Base-by-base conservation (phyloP, 1,139 yeast species). In the Hanseniaspora uvarum region DNA sequence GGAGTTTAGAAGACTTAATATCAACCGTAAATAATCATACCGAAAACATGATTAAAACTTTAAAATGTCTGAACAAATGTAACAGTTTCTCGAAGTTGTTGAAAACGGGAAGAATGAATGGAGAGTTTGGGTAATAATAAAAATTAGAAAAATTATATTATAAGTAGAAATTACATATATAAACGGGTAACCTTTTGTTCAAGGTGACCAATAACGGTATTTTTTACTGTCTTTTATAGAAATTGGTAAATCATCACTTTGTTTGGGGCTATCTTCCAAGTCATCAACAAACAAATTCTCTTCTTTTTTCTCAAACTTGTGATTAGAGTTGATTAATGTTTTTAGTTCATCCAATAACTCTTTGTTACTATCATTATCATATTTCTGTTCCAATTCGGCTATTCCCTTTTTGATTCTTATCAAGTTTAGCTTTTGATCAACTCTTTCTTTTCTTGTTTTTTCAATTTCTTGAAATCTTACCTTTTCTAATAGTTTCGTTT, bases 191-290 rank as follows among this genome's bases (percentile, higher is more conserved):
- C n/a, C 31, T 28, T 28, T 31, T 31, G 11, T 31, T 61, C 58
- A 76, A 43, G 78, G 81, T 46, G 84, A 85, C 97, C 97, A 88
- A 60, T 86, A 84, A 67, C 89, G 85, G 68, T 86, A 88, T 37
- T 81, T 72, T 66, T 85, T 94, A 3, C 96, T 96, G 16, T 86
- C 76, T 60, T 84, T 89, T 58, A 84, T 72, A 40, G 95, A 85
- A 50, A 86, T 74, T 8, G 95, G 95, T 63, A 81, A 81, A 10
- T 16, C 39, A 45, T 54, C 60, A 21, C 43, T 58, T 54, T 58
- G 39, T 26, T 52, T 62, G 63, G 39, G 59, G 56, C 46, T n/a
- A 45, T 11, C 33, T 6, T 41, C 46, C 7, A 30, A 7, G 11
- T 44, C 38, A 44, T 44, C 18, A 19, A 6, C 54, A 3, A 56